Conservation (phyloP, 345 rosid species). For the Nephelium lappaceum region DNA sequence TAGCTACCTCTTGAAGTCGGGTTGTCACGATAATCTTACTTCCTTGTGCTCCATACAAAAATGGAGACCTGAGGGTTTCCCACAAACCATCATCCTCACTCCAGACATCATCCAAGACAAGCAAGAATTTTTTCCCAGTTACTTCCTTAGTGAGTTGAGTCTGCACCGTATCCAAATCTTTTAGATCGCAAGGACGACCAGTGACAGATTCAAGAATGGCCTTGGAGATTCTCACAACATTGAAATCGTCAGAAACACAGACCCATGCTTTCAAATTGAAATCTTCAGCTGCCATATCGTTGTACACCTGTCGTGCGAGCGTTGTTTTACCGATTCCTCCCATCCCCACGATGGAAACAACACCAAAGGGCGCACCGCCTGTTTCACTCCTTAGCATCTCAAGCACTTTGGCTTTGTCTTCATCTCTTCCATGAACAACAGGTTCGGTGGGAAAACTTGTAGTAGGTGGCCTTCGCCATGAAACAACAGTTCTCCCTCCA, state of each 20-base stretch:
- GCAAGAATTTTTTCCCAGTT: slow-evolving; percentile 11
- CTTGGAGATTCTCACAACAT: slow-evolving; percentile 17
- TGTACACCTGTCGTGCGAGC: slow-evolving; percentile 21
- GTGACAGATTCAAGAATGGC: slow-evolving; percentile 17
- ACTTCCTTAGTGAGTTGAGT: not conserved
- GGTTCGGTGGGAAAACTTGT: not conserved
- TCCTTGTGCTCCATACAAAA: not conserved
- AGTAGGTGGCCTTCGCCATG: not conserved
- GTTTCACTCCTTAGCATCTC: not conserved
- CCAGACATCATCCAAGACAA: slow-evolving; percentile 34
- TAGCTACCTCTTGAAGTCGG: slow-evolving; percentile 8
- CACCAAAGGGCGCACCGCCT: not conserved
- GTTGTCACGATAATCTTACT: slow-evolving; percentile 30
- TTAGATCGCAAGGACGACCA: not conserved
- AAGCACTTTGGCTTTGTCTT: not conserved
- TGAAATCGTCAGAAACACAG: slow-evolving; percentile 24
- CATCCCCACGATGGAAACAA: slow-evolving; percentile 23
- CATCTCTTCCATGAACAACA: not conserved
- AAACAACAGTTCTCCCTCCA: not conserved
- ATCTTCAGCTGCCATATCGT: not conserved
- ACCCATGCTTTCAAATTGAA: slow-evolving; percentile 24
- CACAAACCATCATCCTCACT: slow-evolving; percentile 15
- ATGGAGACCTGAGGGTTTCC: slow-evolving; percentile 10
- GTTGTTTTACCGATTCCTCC: slow-evolving; percentile 30
- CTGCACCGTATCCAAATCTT: not conserved